Evolutionary conservation across 441 rosid genomes (phyloP), one percentile per base, ranked within the genome.

Genomic region (Brassica hybrid): DNA sequence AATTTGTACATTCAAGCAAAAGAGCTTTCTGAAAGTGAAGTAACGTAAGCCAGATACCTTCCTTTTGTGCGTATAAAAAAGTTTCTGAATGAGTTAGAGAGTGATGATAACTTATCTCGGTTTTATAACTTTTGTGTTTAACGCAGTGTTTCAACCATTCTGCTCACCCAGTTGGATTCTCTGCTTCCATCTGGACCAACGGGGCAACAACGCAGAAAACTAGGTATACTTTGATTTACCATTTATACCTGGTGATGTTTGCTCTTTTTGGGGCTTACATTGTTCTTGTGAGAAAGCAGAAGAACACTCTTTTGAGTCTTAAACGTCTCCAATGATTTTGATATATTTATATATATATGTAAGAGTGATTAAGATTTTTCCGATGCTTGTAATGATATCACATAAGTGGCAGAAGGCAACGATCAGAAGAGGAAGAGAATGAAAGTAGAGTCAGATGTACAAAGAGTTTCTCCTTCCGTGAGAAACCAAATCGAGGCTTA

Each of bases 21-120:
- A 84, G 98, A 89, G 10, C 94, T 96, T 71, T 94, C 97, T 1
- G 99, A 94, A 84, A 86, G 0, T 80, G 97, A 96, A 96, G 86
- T 88, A 66, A 75, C 6, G 99, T 96, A 86, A 64, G 91, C 71
- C 17, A 69, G 0, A 18, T 71, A 25, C 54, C 75, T 56, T 21
- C 23, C 23, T 21, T 21, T 21, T 21, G 23, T 1, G 14, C 41
- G 59, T 56, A 14, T 5, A 1, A 13, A 6, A 21, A 61, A 34
- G 34, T 21, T 11, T 69, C 12, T 1, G 36, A 56, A 16, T 64
- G 12, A 25, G 16, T 38, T 63, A 63, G 23, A 62, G 13, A 61
- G 57, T 61, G 43, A 76, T 68, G 25, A 27, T 68, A 54, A 27
- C 59, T 36, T 36, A 64, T 60, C 59, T 43, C 6, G 25, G 7